Base-by-base conservation (phyloP, 1,284 basidiomycete genomes). In the Pseudozyma hubeiensis region DNA sequence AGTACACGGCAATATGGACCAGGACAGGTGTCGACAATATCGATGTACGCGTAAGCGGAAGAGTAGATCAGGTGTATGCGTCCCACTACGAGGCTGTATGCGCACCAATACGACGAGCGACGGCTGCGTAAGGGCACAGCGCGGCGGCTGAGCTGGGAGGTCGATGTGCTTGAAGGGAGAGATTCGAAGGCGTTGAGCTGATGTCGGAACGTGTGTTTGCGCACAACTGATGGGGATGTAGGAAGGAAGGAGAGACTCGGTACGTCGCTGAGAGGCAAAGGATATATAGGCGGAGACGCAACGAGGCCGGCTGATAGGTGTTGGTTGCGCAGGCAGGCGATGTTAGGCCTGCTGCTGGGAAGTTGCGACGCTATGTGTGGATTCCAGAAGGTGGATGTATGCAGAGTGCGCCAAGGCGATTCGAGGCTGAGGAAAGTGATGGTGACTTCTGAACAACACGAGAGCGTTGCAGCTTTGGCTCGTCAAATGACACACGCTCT, bases 361-460 rank as follows among this genome's bases (percentile, higher is more conserved):
- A 24, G 4, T 24, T 24, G 24, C 24, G 24, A 24, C 24, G 24
- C 24, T 24, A 29, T 43, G 41, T 46, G 35, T 19, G 37, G 30
- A 30, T 43, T 43, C 51, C 50, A 35, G 34, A 37, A 48, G 9
- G 41, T 30, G 29, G 51, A 43, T 30, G 50, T 24, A 35, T 17
- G 47, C 41, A 9, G 11, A 24, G n/a, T n/a, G 48, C 35, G 48
- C 35, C 34, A 39, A 39, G 48, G 39, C 41, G 39, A 37, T 16
- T n/a, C n/a, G 51, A 46, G 50, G 51, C 56, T 51, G 43, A 59
- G 43, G 6, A 54, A 47, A 47, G 45, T 52, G 64, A 66, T 59
- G 44, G 49, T 64, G 62, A 64, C 17, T 43, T 64, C 34, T 53
- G 35, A 30, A 54, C 53, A 67, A 60, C 57, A 56, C 53, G 46